Percentiles rank a stretch among this genome's conserved stretches.
These are phyloP conservation scores for Reutealis trisperma DNA, from an alignment of 345 rosid genomes.

Conservation along the genomic window DNA sequence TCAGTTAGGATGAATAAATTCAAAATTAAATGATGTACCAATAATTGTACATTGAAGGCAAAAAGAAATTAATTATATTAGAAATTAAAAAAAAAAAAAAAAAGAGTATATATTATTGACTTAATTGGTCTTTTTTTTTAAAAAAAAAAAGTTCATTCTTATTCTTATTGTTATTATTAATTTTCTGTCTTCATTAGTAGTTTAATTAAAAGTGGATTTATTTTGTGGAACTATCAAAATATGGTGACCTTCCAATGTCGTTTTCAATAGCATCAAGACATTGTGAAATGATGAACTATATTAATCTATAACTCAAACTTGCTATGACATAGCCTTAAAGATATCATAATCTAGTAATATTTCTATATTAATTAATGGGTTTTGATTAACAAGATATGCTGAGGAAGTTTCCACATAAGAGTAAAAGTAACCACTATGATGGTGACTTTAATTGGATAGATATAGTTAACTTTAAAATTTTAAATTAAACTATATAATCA, in stretches of 20 bases:
- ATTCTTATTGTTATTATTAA: not conserved
- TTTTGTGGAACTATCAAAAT: not conserved
- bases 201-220: not conserved
- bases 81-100: not conserved
- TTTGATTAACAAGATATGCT: conserved; percentile 4
- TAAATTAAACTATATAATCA: no score
- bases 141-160: not conserved
- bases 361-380: conserved; percentile 5
- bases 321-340: not conserved
- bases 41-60: conserved; percentile 7
- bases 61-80: not conserved
- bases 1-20: not conserved
- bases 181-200: not conserved
- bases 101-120: not conserved
- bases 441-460: not conserved
- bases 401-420: conserved; percentile 14
- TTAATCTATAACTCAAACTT: not conserved
- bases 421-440: conserved; percentile 10
- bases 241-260: conserved; percentile 17
- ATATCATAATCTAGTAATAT: conserved; percentile 4
- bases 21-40: conserved; percentile 4
- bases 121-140: no score
- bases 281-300: not conserved
- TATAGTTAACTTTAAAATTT: not conserved
- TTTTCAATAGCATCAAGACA: conserved; percentile 8